Evolutionary conservation across 2,329 filamentous ascomycete genomes (phyloP).

Genomic region (Ceratocystis papillata): DNA sequence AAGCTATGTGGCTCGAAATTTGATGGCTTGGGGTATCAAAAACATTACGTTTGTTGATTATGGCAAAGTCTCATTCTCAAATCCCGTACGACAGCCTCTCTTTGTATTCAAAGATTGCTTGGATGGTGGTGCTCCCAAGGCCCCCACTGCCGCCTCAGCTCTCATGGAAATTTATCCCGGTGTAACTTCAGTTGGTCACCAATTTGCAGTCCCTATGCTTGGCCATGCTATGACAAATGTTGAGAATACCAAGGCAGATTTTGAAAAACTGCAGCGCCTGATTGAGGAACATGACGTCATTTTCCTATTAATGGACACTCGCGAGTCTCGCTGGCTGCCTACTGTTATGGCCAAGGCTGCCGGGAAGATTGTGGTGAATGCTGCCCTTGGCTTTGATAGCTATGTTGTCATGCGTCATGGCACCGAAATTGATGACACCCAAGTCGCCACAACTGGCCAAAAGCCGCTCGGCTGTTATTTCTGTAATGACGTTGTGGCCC

Average conservation of each 20-base stretch:
- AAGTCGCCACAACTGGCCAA: slow-evolving; percentile 50
- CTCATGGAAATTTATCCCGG: slow-evolving; percentile 83
- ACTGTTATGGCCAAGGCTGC: slow-evolving; percentile 91
- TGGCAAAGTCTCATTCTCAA: slow-evolving; percentile 85
- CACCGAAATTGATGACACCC: slow-evolving; percentile 41
- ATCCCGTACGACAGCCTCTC: slow-evolving; percentile 87
- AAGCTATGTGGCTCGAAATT: slow-evolving; percentile 80
- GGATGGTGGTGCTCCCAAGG: slow-evolving; percentile 74
- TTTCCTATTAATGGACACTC: slow-evolving; percentile 93
- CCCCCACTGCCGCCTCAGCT: slow-evolving; percentile 65
- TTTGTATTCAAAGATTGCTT: slow-evolving; percentile 86
- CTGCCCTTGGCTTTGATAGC: slow-evolving; percentile 89
- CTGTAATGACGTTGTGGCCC: slow-evolving; percentile 94
- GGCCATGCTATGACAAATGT: slow-evolving; percentile 68
- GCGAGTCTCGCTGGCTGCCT: slow-evolving; percentile 89
- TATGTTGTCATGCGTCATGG: slow-evolving; percentile 97
- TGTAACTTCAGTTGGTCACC: slow-evolving; percentile 68
- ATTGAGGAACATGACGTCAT: slow-evolving; percentile 81
- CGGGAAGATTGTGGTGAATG: slow-evolving; percentile 93
- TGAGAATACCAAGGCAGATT: slow-evolving; percentile 58
- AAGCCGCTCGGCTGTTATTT: slow-evolving; percentile 87
- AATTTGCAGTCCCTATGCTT: slow-evolving; percentile 85
- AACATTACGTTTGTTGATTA: slow-evolving; percentile 97
- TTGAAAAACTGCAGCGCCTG: slow-evolving; percentile 60
- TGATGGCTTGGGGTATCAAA: slow-evolving; percentile 91